phyloP scores from a whole-genome alignment of 768 basidiomycete species.

The Lepiota brunneoincarnata region DNA sequence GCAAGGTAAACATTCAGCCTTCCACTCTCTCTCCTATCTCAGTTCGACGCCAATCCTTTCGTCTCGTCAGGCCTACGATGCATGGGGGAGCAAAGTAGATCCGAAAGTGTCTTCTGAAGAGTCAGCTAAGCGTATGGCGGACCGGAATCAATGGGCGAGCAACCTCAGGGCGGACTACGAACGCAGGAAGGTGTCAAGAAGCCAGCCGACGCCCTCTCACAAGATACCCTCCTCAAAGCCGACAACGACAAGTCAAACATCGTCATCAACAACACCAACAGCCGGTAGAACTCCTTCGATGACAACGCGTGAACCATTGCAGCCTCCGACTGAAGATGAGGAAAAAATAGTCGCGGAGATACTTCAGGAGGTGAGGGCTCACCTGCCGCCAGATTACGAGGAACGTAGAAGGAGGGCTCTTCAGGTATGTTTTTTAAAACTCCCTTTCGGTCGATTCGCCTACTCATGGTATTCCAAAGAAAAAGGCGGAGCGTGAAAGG shows the following conservation, averaged over 20 bases:
- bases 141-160: slow-evolving; percentile 16
- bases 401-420: slow-evolving; percentile 48
- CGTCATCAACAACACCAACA: not conserved
- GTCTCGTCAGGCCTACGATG: slow-evolving; percentile 9
- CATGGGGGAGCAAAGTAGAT: slow-evolving; percentile 11
- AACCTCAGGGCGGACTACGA: slow-evolving; percentile 12
- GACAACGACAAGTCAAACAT: not conserved
- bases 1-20: slow-evolving; percentile 40
- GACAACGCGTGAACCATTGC: not conserved
- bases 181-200: slow-evolving; percentile 4
- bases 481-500: slow-evolving; percentile 29
- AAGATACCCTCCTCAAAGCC: slow-evolving; percentile 1
- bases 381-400: slow-evolving; percentile 62
- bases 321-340: slow-evolving; percentile 27
- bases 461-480: slow-evolving; percentile 16
- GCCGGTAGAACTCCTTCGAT: not conserved
- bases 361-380: slow-evolving; percentile 47
- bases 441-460: not conserved
- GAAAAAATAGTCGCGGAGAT: slow-evolving; percentile 47
- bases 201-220: not conserved
- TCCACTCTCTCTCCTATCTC: not conserved
- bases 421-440: slow-evolving; percentile 34
- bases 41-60: not conserved
- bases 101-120: slow-evolving; percentile 11
- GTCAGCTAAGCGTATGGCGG: slow-evolving; percentile 12